Percentiles rank a stretch among this genome's conserved stretches.
Conservation (phyloP, 805 yeast species). For the Cyberlindnera mycetangii region DNA sequence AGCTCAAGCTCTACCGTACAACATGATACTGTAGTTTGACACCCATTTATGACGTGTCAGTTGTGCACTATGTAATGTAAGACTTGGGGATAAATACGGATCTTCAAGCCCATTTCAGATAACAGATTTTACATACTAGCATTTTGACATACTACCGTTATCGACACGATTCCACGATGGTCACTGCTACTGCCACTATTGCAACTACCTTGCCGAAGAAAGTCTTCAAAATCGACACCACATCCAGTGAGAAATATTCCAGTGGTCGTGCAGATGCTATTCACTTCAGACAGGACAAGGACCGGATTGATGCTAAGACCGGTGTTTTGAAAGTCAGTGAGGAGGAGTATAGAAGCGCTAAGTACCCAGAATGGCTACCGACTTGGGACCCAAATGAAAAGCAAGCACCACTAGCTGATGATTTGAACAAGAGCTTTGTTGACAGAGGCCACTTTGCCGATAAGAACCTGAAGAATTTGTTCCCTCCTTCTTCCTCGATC, state of each 20-base stretch:
- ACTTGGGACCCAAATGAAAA: conserved; percentile 62
- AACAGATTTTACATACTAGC: no score
- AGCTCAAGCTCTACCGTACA: not conserved
- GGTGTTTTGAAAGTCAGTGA: conserved; percentile 46
- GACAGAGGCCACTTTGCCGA: conserved; percentile 67
- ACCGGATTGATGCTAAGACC: conserved; percentile 39
- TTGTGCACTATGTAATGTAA: no score
- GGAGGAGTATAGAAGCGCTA: conserved; percentile 33
- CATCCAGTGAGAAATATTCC: not conserved
- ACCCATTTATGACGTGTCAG: not conserved
- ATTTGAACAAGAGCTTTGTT: conserved; percentile 42
- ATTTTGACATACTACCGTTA: no score
- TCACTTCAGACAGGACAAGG: conserved; percentile 51
- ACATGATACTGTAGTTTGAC: no score
- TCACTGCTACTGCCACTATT: not conserved
- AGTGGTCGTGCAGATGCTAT: conserved; percentile 15
- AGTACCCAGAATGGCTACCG: conserved; percentile 59
- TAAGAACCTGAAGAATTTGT: conserved; percentile 47
- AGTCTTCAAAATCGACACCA: not conserved
- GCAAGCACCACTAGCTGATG: conserved; percentile 44
- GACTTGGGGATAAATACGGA: no score
- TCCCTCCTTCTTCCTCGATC: conserved; percentile 33
- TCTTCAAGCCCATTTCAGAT: no score
- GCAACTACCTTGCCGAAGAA: no score
- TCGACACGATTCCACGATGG: not conserved